These are phyloP conservation scores for Candida ascalaphidarum DNA, from an alignment of 805 yeast genomes.

Conservation along the genomic window DNA sequence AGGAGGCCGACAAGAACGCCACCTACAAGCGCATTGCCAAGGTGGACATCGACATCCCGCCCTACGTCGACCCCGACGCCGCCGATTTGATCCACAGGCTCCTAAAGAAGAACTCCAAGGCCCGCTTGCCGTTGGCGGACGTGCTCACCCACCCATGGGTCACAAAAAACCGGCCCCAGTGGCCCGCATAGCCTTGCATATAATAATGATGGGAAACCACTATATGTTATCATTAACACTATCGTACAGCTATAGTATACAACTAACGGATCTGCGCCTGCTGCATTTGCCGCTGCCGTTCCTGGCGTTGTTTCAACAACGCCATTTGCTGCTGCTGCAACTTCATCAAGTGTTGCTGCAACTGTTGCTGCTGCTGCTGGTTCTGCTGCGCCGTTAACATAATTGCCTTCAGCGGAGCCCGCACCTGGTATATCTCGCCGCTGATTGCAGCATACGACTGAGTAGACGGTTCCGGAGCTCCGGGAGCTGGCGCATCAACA, in stretches of 20 bases:
- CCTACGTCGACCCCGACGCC: conserved; percentile 63
- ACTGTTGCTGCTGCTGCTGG: conserved; percentile 33
- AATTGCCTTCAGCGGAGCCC: conserved; percentile 39
- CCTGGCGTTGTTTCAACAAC: conserved; percentile 22
- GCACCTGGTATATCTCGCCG: conserved; percentile 42
- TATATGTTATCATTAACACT: no score
- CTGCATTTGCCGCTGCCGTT: neutral
- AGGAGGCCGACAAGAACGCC: conserved; percentile 65
- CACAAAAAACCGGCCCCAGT: conserved; percentile 46
- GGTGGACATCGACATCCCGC: conserved; percentile 71
- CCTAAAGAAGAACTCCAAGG: conserved; percentile 59
- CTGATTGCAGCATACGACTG: conserved; percentile 49
- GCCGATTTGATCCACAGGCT: conserved; percentile 60
- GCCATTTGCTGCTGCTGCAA: conserved; percentile 25
- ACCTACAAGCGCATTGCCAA: conserved; percentile 76
- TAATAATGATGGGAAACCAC: no score
- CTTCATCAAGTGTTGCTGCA: conserved; percentile 35
- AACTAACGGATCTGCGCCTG: no score
- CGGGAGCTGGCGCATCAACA: conserved; percentile 33
- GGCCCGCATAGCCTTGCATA: conserved; percentile 31
- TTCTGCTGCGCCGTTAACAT: conserved; percentile 34
- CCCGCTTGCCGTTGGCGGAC: conserved; percentile 52
- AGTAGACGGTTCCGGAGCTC: conserved; percentile 14
- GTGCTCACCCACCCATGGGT: conserved; percentile 85
- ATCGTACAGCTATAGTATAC: no score